phyloP scores from a whole-genome alignment of 768 basidiomycete species.

The Termitomyces sp. region DNA sequence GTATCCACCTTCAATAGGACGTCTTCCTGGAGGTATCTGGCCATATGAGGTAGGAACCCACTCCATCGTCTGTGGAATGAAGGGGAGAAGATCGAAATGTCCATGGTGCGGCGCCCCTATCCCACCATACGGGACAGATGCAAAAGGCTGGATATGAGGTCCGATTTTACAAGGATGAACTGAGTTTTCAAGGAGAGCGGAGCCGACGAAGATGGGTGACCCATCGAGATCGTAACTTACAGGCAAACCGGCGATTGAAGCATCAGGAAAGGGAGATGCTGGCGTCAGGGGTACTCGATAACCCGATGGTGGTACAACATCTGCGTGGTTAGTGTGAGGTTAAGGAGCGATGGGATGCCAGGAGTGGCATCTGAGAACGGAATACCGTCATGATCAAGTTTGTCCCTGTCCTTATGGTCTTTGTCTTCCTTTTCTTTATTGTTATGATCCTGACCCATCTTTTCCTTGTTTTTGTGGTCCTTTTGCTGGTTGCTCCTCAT shows the following conservation, averaged over 20 bases:
- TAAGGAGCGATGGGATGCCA: slow-evolving; percentile 14
- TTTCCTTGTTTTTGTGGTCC: slow-evolving; percentile 22
- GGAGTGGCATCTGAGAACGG: slow-evolving; percentile 8
- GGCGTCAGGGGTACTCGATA: slow-evolving; percentile 55
- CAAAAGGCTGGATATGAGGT: slow-evolving; percentile 43
- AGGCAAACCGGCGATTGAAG: slow-evolving; percentile 39
- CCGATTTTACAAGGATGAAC: slow-evolving; percentile 85
- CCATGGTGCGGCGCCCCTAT: slow-evolving; percentile 55
- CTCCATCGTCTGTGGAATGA: slow-evolving; percentile 65
- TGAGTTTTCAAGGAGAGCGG: slow-evolving; percentile 58
- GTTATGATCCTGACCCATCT: slow-evolving; percentile 21
- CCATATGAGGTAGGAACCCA: slow-evolving; percentile 63
- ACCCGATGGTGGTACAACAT: slow-evolving; percentile 53
- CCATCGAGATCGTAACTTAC: slow-evolving; percentile 56
- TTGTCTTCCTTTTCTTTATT: slow-evolving; percentile 23
- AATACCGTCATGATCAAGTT: slow-evolving; percentile 1
- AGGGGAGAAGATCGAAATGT: slow-evolving; percentile 72
- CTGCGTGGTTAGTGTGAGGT: slow-evolving; percentile 1
- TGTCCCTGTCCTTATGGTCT: slow-evolving; percentile 18
- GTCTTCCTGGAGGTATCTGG: slow-evolving; percentile 48
- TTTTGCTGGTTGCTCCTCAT: slow-evolving; percentile 12
- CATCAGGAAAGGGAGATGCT: slow-evolving; percentile 38
- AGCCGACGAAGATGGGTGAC: slow-evolving; percentile 66
- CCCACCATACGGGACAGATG: slow-evolving; percentile 62
- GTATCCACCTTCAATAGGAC: slow-evolving; percentile 69